Base-by-base conservation (phyloP, 352 stramenopile species). In the Blastocystis sp. region DNA sequence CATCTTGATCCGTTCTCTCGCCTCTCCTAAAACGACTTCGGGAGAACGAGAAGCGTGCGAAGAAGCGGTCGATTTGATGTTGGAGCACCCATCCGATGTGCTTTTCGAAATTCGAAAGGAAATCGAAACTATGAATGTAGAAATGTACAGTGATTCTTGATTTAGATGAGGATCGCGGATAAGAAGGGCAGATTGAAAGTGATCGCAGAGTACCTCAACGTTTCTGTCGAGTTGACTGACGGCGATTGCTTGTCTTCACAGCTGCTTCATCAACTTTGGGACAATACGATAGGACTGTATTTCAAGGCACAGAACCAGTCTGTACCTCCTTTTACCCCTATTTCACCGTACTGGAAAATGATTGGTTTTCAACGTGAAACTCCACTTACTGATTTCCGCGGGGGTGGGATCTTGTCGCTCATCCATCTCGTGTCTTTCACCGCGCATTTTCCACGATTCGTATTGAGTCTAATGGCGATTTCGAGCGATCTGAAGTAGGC, bases 311-410 rank as follows among this genome's bases (percentile, higher is more conserved):
- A 43, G 11, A 34, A 41, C 11, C 47, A 68, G 39, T n/a, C 73
- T 3, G 54, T 69, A 37, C 73, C 73, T 26, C n/a, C 20, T 45
- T 84, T 68, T 45, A 66, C 47, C 56, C 73, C 73, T 20, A 50
- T 84, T 68, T 88, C 77, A 5, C 77, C 77, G 1, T 79, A 64
- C 18, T 88, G 77, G 77, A 76, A 79, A 43, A 15, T 79, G 18
- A 26, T 77, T 9, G 77, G 77, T 37, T 88, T 88, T 55, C 77
- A 88, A 39, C 62, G 77, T 29, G 77, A 88, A 66, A 88, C 77
- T 3, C 77, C 77, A 13, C 53, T 76, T 3, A 88, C 77, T 11
- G 77, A 88, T n/a, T 88, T 88, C 77, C 55, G 77, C 39, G 77
- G 77, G 20, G 77, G 77, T 3, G 77, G 77, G 5, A 26, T 88